Evolutionary conservation across 345 rosid genomes (phyloP), one percentile per base, ranked within the genome.

Genomic region (Moringa oleifera): DNA sequence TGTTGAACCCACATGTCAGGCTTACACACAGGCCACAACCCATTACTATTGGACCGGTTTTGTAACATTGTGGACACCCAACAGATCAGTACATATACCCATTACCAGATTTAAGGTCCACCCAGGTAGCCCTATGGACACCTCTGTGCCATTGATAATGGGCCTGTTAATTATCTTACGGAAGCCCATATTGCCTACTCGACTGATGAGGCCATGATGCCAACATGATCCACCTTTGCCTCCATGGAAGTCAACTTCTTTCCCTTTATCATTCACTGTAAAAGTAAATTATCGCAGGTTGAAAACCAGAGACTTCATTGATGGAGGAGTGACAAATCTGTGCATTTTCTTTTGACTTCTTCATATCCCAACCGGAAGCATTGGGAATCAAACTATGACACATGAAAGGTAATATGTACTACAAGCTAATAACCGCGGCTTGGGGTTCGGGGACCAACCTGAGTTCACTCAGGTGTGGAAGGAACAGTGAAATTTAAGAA

Each of bases 191-290:
- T 23, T n/a, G n/a, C 53, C 20, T 18, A 17, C 19, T 18, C 20
- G 0, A 51, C 20, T 52, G 22, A 19, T 37, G 10, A 12, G 13
- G 24, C 19, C 51, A 0, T 50, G 20, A 41, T 12, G 3, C 18
- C 18, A 23, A 10, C 20, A 45, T 18, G 62, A 22, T 36, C 63
- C 25, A 21, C 16, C 49, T 33, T 53, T 23, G 12, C n/a, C 57
- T 53, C 23, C 37, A 20, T 18, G 11, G 11, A 25, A 25, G 57
- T 24, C 67, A 53, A 37, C 67, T n/a, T 37, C 36, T 33, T 36
- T 23, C 21, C 20, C 57, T 0, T 31, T 22, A 62, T 25, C 33
- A 33, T 4, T 50, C 24, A 4, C 46, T n/a, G n/a, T n/a, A n/a
- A n/a, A n/a, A n/a, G n/a, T n/a, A n/a, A n/a, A n/a, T n/a, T n/a